Conservation (phyloP, 1,284 basidiomycete species). For the Cutaneotrichosporon arboriforme region DNA sequence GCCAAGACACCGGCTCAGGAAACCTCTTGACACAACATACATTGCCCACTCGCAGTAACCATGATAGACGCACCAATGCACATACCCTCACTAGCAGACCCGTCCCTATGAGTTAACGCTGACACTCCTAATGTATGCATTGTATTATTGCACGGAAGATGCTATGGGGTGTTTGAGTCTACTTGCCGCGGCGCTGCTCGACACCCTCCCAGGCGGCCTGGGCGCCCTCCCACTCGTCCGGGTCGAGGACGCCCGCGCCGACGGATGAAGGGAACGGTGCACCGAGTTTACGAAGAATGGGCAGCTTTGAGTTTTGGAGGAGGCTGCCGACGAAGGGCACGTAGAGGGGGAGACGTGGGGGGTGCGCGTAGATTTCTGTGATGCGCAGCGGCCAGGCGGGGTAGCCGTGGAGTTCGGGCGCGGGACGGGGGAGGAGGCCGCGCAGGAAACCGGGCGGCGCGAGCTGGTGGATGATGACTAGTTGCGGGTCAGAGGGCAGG, state of each 20-base stretch:
- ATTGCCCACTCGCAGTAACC: neutral
- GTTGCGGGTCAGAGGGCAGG: constrained; percentile 27
- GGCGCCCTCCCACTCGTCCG: constrained; percentile 19
- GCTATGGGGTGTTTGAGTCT: neutral
- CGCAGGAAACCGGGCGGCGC: constrained; percentile 17
- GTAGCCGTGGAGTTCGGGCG: constrained; percentile 37
- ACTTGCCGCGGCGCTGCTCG: constrained; percentile 25
- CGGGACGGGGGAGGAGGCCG: constrained; percentile 25
- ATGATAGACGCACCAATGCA: no score
- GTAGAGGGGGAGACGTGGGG: constrained; percentile 25
- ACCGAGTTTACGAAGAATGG: constrained; percentile 18
- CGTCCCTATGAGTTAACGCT: no score
- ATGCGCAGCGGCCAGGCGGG: constrained; percentile 38
- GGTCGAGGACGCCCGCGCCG: constrained; percentile 13
- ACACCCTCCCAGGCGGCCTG: constrained; percentile 22
- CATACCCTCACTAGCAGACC: no score
- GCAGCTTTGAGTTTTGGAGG: constrained; percentile 15
- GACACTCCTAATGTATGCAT: no score
- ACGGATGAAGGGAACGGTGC: constrained; percentile 9
- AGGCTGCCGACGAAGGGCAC: constrained; percentile 15
- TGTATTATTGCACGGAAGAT: no score
- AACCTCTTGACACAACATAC: neutral
- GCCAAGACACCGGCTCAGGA: no score
- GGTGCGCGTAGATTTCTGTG: constrained; percentile 37
- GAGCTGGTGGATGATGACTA: constrained; percentile 32